Evolutionary conservation across 2,329 filamentous ascomycete species (phyloP), one percentile per base, ranked within the genome.

Genomic region (Pseudofabraea citricarpa): DNA sequence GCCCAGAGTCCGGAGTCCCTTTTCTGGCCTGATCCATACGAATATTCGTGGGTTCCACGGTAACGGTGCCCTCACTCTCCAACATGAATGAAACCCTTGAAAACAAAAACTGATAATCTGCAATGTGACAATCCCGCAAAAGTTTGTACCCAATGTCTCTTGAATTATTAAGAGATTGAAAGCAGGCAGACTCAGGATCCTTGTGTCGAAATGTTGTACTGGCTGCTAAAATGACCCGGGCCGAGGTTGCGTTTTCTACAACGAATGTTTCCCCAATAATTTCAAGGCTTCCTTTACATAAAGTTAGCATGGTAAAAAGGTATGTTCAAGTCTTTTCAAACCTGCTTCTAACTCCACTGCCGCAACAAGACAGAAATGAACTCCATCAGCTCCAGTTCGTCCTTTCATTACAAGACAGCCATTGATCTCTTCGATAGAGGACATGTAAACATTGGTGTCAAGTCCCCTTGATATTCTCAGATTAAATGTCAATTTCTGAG

Each of bases 1-100:
- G 44, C 13, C 45, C 37, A 49, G 50, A 20, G 47, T 50, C 41
- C 6, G 36, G 36, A n/a, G 24, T 27, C n/a, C 24, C 24, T n/a
- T 27, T 27, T n/a, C n/a, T 8, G 24, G 24, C 24, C 8, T 8
- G n/a, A 27, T n/a, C n/a, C 24, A 27, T 27, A n/a, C 24, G 24
- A 27, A 27, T 27, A 27, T 27, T 27, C n/a, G 24, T 27, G 8
- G 24, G 24, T 27, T 27, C 24, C n/a, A 27, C 24, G 8, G 24
- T n/a, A 27, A n/a, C 8, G 24, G 8, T 27, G 8, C n/a, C 24
- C 8, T 27, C n/a, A n/a, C 24, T n/a, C 8, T n/a, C 8, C 8
- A 27, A n/a, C 24, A 8, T 27, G 8, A 27, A 27, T 8, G 24
- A 27, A 8, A 27, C 24, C n/a, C 24, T 27, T 27, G 24, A 27